A percentile compares a stretch with the other conserved stretches of the same genome.
Conservation (phyloP, 257 asterid genomes). For the Prunella vulgaris region DNA sequence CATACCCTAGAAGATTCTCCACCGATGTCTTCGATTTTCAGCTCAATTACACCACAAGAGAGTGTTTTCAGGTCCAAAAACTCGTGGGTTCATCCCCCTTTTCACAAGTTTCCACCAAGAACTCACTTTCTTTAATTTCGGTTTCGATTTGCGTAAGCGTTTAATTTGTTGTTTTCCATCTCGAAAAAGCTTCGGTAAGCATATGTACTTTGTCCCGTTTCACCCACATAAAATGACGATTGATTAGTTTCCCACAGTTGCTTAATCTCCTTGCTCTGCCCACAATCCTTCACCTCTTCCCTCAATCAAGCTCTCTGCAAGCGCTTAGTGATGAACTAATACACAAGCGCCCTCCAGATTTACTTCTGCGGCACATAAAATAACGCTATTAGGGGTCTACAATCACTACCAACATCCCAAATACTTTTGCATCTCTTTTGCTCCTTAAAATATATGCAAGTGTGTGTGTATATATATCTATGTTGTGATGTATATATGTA, state of each 20-base stretch:
- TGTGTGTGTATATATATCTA: not conserved
- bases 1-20: not conserved
- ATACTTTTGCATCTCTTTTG: constrained; percentile 1
- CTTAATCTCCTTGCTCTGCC: constrained; percentile 30
- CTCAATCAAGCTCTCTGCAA: constrained; percentile 20
- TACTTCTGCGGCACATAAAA: constrained; percentile 52
- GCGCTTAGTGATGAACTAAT: constrained; percentile 10
- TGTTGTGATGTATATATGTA: not conserved
- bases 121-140: constrained; percentile 31
- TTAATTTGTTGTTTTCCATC: constrained; percentile 47
- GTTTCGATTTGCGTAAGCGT: constrained; percentile 27
- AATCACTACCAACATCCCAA: constrained; percentile 16
- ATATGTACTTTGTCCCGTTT: constrained; percentile 31
- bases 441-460: too few relatives aligned
- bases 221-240: constrained; percentile 86
- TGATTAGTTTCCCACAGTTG: constrained; percentile 29
- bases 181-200: constrained; percentile 29
- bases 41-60: not conserved
- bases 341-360: constrained; percentile 23
- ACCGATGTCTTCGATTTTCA: constrained; percentile 23
- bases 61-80: not conserved
- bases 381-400: constrained; percentile 48
- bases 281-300: constrained; percentile 33
- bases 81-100: constrained; percentile 15
- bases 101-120: constrained; percentile 4